Conservation (phyloP, 306 rosid genomes). For the Fragaria nilgerrensis region DNA sequence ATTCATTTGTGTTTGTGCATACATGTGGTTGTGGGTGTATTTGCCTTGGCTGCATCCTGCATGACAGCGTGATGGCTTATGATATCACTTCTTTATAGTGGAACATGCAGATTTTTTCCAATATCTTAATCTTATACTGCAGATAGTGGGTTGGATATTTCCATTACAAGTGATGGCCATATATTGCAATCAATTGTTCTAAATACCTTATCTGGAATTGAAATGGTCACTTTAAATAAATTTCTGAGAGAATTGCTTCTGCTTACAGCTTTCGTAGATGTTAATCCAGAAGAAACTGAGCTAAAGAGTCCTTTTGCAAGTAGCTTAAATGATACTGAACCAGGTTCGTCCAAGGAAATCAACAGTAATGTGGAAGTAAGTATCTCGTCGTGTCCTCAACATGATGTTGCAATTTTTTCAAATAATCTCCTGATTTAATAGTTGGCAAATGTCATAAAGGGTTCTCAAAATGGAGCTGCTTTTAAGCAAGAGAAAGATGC, state of each 20-base stretch:
- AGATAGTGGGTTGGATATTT: neutral
- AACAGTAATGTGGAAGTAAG: slow-evolving; percentile 51
- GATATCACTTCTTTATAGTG: neutral
- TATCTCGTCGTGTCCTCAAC: slow-evolving; percentile 25
- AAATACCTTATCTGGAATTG: slow-evolving; percentile 14
- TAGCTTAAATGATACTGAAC: slow-evolving; percentile 48
- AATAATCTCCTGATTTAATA: slow-evolving; percentile 20
- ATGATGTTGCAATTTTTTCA: slow-evolving; percentile 10
- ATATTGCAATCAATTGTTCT: neutral
- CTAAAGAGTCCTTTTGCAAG: slow-evolving; percentile 68
- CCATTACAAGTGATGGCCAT: neutral
- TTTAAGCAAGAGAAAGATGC: slow-evolving; percentile 44
- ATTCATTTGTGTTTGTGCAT: neutral
- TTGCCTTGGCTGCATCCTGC: neutral
- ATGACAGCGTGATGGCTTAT: neutral
- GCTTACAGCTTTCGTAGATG: slow-evolving; percentile 85
- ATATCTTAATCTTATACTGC: neutral
- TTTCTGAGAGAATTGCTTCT: slow-evolving; percentile 16
- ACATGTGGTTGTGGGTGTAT: neutral
- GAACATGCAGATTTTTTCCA: neutral
- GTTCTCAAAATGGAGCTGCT: slow-evolving; percentile 78
- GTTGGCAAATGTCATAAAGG: slow-evolving; percentile 40
- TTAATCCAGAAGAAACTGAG: slow-evolving; percentile 76
- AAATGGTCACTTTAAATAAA: neutral
- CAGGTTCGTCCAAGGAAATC: slow-evolving; percentile 42